These are phyloP conservation scores for Bipolaris gigantea DNA, from an alignment of 2,329 filamentous ascomycete genomes.

Conservation along the genomic window DNA sequence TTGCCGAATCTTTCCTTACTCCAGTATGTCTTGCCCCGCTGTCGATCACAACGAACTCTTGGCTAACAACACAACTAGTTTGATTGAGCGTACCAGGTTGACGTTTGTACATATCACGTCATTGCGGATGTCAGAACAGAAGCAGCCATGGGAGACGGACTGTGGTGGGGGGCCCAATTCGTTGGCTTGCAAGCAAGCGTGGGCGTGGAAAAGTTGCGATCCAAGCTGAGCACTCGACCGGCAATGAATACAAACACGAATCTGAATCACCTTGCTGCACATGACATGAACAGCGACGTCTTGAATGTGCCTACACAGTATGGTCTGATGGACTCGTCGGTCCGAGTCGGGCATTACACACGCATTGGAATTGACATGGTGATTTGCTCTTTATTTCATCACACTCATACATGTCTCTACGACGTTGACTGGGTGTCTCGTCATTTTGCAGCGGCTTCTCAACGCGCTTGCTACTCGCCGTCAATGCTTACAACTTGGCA, in stretches of 20 bases:
- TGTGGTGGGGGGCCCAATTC: background rate
- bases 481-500: slow-evolving; percentile 48
- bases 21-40: slow-evolving; percentile 61
- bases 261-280: background rate
- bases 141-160: slow-evolving; percentile 1
- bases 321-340: background rate
- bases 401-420: slow-evolving; percentile 1
- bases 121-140: slow-evolving; percentile 4
- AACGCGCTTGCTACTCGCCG: background rate
- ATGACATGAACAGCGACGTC: slow-evolving; percentile 1
- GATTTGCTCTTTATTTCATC: background rate
- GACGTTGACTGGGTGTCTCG: background rate
- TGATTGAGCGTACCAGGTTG: slow-evolving; percentile 25
- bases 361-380: background rate
- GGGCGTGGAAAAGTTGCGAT: slow-evolving; percentile 5
- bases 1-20: slow-evolving; percentile 97
- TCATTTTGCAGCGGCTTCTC: background rate
- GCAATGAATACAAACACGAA: slow-evolving; percentile 17
- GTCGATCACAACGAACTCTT: background rate
- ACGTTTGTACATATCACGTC: slow-evolving; percentile 15
- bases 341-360: background rate
- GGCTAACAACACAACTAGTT: slow-evolving; percentile 21
- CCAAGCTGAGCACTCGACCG: slow-evolving; percentile 16
- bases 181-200: slow-evolving; percentile 3
- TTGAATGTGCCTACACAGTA: background rate